Percentiles rank a stretch among this genome's conserved stretches.
These are phyloP conservation scores for Ustilago hordei DNA, from an alignment of 1,284 basidiomycete genomes.

Conservation along the genomic window DNA sequence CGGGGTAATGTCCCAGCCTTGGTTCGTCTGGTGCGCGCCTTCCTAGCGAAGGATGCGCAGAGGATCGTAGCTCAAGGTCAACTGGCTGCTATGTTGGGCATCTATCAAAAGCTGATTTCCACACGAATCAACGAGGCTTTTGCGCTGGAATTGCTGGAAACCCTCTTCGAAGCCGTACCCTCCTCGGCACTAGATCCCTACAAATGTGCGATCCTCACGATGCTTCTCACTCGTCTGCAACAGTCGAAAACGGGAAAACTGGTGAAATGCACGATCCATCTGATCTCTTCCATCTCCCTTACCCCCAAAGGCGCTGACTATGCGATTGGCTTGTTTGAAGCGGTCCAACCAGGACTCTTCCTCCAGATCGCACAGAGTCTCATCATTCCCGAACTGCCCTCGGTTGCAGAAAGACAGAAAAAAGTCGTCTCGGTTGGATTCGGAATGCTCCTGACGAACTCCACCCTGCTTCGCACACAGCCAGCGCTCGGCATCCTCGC, in stretches of 20 bases:
- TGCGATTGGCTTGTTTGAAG: slow-evolving; percentile 81
- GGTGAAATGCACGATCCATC: slow-evolving; percentile 83
- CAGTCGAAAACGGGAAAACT: slow-evolving; percentile 90
- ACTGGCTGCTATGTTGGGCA: slow-evolving; percentile 83
- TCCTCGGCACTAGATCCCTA: slow-evolving; percentile 77
- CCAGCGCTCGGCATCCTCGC: slow-evolving; percentile 72
- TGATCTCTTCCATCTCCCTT: slow-evolving; percentile 74
- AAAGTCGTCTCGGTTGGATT: slow-evolving; percentile 88
- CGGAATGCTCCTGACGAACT: slow-evolving; percentile 76
- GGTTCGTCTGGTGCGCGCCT: slow-evolving; percentile 87
- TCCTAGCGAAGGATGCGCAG: slow-evolving; percentile 79
- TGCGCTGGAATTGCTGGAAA: slow-evolving; percentile 89
- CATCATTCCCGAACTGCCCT: slow-evolving; percentile 83
- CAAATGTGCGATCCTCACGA: slow-evolving; percentile 82
- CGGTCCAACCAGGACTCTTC: slow-evolving; percentile 86
- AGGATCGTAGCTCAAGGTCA: slow-evolving; percentile 82
- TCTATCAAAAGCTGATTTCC: slow-evolving; percentile 90
- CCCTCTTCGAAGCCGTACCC: slow-evolving; percentile 80
- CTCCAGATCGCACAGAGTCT: slow-evolving; percentile 83
- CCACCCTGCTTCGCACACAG: slow-evolving; percentile 75
- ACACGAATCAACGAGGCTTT: slow-evolving; percentile 88
- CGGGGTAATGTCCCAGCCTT: slow-evolving; percentile 96
- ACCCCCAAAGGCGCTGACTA: slow-evolving; percentile 75
- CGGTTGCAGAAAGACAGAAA: slow-evolving; percentile 82
- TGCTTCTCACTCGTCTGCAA: slow-evolving; percentile 86